Base-by-base conservation (phyloP, 1,284 basidiomycete species). In the Boletus hoseneyae region DNA sequence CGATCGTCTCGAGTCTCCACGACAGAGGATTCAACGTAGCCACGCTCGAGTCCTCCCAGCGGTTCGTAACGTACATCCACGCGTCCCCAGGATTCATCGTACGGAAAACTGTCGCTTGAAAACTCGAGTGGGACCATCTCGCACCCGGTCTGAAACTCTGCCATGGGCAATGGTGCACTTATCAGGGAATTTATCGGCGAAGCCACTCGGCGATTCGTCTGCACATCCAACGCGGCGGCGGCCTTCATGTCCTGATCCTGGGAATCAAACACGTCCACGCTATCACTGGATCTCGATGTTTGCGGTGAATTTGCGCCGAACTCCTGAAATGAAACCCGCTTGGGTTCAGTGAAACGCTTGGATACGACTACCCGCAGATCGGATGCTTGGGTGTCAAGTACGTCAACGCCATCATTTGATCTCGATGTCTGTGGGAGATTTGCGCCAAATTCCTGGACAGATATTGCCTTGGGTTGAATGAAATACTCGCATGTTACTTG, bases 401-500 rank as follows among this genome's bases (percentile, higher is more conserved):
- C 37, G 13, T 44, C 29, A 16, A 32, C 18, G 6, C 13, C 36
- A 37, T 35, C 41, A 3, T 46, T 35, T n/a, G 43, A 40, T 51
- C 37, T 32, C 23, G 29, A 19, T n/a, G 6, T 18, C 44, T 42
- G 53, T 15, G n/a, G 34, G 0, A 39, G 36, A 16, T 13, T n/a
- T 15, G 34, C 5, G 25, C 15, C 12, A 19, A 37, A n/a, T 32
- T 23, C 34, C 23, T 35, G 48, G 19, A 21, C 13, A 11, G 25
- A 7, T 15, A 33, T 25, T 11, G 45, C 41, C 16, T 45, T 8
- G 18, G 34, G 42, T 15, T 39, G 44, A 21, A 37, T 34, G 42
- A 66, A 67, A 42, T 60, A 67, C 42, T 59, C 58, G 25, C 58
- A 62, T 12, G 46, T 23, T 2, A 51, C 40, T 8, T 13, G 40